A percentile compares a stretch with the other conserved stretches of the same genome.
Evolutionary conservation across 495 filamentous ascomycete genomes (phyloP).

Genomic region (Mycothermus thermophilus): DNA sequence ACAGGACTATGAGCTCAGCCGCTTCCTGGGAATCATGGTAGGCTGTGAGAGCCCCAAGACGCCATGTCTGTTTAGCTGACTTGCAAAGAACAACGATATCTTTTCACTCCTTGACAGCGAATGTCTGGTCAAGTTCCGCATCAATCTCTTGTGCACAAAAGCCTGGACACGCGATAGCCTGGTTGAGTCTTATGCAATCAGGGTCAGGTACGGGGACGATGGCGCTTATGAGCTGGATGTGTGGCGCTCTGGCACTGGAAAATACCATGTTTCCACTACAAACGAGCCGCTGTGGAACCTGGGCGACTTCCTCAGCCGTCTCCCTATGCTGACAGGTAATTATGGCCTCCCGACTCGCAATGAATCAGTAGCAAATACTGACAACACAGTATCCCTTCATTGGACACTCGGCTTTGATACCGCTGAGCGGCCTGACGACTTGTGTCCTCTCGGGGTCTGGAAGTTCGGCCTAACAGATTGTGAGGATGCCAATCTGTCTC

Average conservation of each 20-base stretch:
- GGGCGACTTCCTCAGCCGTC: constrained; percentile 14
- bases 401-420: constrained; percentile 12
- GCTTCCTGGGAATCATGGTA: constrained; percentile 13
- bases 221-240: constrained; percentile 11
- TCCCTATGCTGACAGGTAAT: constrained; percentile 8
- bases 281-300: constrained; percentile 9
- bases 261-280: constrained; percentile 2
- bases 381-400: constrained; percentile 3
- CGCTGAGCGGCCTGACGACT: constrained; percentile 4
- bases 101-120: constrained; percentile 13
- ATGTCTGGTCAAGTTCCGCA: constrained; percentile 11
- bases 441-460: constrained; percentile 9
- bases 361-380: neutral
- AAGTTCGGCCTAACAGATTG: constrained; percentile 9
- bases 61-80: neutral
- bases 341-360: neutral
- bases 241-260: constrained; percentile 11
- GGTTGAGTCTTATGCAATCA: constrained; percentile 13
- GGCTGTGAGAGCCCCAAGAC: neutral
- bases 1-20: constrained; percentile 2
- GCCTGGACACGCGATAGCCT: constrained; percentile 3
- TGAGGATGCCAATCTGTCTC: constrained; percentile 9
- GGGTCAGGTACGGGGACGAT: constrained; percentile 6
- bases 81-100: constrained; percentile 10
- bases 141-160: constrained; percentile 6